phyloP scores from a whole-genome alignment of 768 basidiomycete genomes.

The Phlegmacium glaucopus region DNA sequence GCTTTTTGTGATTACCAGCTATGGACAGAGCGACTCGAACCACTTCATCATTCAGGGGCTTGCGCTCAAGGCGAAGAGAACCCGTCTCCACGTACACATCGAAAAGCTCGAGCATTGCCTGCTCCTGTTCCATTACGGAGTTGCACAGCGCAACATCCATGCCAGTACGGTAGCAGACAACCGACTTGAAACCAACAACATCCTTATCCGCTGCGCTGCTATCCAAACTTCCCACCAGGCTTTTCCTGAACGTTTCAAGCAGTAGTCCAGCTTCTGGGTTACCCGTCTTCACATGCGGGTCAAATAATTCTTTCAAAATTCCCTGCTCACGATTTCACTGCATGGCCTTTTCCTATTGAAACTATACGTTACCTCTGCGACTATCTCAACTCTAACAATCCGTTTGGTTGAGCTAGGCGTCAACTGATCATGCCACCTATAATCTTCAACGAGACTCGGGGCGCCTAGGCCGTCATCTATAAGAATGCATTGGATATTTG shows the following conservation, averaged over 20 bases:
- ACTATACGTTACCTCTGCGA: conserved; percentile 57
- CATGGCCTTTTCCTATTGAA: conserved; percentile 1
- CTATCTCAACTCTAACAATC: conserved; percentile 64
- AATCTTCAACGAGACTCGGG: conserved; percentile 43
- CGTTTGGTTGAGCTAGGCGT: conserved; percentile 50
- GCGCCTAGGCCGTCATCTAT: conserved; percentile 70
- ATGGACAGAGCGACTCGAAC: conserved; percentile 54
- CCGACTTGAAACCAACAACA: conserved; percentile 72
- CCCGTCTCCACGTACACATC: conserved; percentile 31
- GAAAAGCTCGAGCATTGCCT: conserved; percentile 29
- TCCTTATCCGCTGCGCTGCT: conserved; percentile 37
- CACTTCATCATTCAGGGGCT: conserved; percentile 63
- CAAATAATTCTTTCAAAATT: conserved; percentile 28
- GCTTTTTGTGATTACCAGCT: conserved; percentile 51
- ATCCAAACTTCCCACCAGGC: conserved; percentile 34
- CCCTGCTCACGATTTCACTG: conserved; percentile 18
- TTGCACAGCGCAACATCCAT: conserved; percentile 44
- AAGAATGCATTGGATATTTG: conserved; percentile 64
- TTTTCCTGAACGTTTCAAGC: conserved; percentile 28
- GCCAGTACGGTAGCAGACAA: conserved; percentile 76
- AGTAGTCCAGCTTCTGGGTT: conserved; percentile 14
- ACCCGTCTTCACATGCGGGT: conserved; percentile 10
- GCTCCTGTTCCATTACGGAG: conserved; percentile 22
- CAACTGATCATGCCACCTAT: conserved; percentile 62
- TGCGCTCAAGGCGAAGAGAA: conserved; percentile 53